Evolutionary conservation across 202 grass and related monocot species (phyloP), one percentile per base, ranked within the genome.

Genomic region (Setaria italica): DNA sequence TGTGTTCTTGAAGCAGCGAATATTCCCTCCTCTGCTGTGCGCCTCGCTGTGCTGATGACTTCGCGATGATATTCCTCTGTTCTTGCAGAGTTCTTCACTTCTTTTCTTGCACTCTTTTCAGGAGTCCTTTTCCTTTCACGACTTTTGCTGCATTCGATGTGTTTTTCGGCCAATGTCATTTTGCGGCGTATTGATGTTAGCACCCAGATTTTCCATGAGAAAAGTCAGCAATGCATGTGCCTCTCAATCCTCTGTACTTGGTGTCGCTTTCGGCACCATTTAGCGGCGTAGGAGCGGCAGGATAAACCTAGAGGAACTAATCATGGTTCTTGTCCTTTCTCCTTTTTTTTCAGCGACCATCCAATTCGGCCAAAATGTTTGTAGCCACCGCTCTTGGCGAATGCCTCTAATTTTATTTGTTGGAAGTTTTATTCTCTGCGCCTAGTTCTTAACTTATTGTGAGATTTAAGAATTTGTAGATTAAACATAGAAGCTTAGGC

Each of bases 181-280:
- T 67, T 29, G 41, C 21, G 19, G 56, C n/a, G 42, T 56, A 71
- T 82, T 85, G 58, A 70, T 76, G 46, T 76, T 74, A 54, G 48
- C 47, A 12, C 48, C 7, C 2, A 35, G 57, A 37, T 77, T 73
- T 80, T 55, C 50, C 58, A 72, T 63, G 62, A 4, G 10, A 37
- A 48, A 82, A 79, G 79, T 83, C 84, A 86, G 84, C 59, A 83
- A 42, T 19, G 43, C 42, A 87, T 77, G 59, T 63, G 30, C 66
- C 51, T 83, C 62, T 74, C 42, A 50, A 43, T 76, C 30, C 4
- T 81, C 4, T 81, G 77, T 76, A 89, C 72, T 82, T 77, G 33
- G 35, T 82, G 62, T 46, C 79, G 58, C 80, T 72, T 83, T 86
- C 77, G 37, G 25, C 79, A 64, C 11, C 43, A 51, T 74, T 58